Evolutionary conservation across 2,329 filamentous ascomycete genomes (phyloP), one percentile per base, ranked within the genome.

Genomic region (Fusarium circinatum): DNA sequence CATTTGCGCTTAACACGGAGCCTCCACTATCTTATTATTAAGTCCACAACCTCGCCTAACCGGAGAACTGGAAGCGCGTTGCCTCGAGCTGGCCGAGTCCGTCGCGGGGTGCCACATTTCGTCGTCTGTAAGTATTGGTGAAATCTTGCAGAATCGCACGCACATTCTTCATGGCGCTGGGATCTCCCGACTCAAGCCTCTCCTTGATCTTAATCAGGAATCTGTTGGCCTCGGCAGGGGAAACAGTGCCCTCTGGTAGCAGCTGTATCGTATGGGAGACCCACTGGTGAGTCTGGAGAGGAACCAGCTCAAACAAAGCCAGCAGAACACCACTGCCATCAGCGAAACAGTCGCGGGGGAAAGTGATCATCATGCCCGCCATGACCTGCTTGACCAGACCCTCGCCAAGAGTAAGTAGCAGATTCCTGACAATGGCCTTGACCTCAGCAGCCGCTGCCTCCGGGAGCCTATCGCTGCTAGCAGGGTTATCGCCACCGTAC

Each of bases 331-430:
- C 95, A 55, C 94, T 98, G 22, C 95, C 95, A 80, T 99, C 96
- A 1, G 95, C 92, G 79, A 98, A 97, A 84, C 95, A 98, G 82
- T 98, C 96, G 48, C 94, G 90, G 0, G 96, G 97, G 84, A 99
- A 99, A 1, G 93, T 97, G 81, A 98, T 98, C 96, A 99, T 98
- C 95, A 99, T 97, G 68, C 96, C 96, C 3, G 95, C 96, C 85
- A 99, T 88, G 65, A 97, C 92, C 73, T 95, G 93, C 83, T 98
- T 96, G 13, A 96, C 92, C 34, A 99, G 86, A 63, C 90, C 85
- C 78, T 94, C 92, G 42, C 96, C 95, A 73, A 95, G 91, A 3
- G 87, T 84, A 5, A 87, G 74, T 30, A 97, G 85, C 59, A 98
- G 88, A 68, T 89, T 88, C 81, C 92, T 93, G 66, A 98, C 92